Conservation (phyloP, 176 grass and related monocot species). For the Bothriochloa decipiens region DNA sequence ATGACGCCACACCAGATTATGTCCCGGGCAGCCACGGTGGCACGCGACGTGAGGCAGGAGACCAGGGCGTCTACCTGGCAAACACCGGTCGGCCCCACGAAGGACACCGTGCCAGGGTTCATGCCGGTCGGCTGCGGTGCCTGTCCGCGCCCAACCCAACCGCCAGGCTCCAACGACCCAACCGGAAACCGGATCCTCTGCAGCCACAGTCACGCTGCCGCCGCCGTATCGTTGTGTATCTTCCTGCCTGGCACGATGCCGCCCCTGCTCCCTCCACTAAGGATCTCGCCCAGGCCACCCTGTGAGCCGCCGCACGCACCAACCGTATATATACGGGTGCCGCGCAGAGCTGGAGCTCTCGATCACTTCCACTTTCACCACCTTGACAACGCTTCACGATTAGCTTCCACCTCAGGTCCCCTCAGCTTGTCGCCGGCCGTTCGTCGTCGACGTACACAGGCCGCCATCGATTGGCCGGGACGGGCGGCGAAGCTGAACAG, state of each 20-base stretch:
- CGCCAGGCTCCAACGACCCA: conserved; percentile 39
- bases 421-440: neutral
- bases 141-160: conserved; percentile 46
- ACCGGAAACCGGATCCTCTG: conserved; percentile 41
- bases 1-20: conserved; percentile 25
- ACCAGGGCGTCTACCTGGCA: conserved; percentile 44
- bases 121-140: conserved; percentile 40
- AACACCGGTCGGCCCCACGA: conserved; percentile 30
- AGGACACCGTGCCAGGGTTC: conserved; percentile 43
- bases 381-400: neutral
- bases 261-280: neutral
- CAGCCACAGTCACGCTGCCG: conserved; percentile 1
- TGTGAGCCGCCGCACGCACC: conserved; percentile 15
- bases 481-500: neutral
- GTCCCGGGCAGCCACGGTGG: conserved; percentile 20
- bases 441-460: neutral
- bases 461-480: neutral
- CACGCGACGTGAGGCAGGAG: conserved; percentile 1
- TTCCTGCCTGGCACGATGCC: conserved; percentile 27
- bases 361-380: neutral
- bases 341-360: neutral
- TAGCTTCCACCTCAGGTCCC: neutral
- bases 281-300: conserved; percentile 9
- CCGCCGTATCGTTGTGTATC: conserved; percentile 21
- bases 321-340: conserved; percentile 56